Evolutionary conservation across 192 early-diverging fungal genomes (phyloP), one percentile per base, ranked within the genome.

Genomic region (Coemansia sp.): DNA sequence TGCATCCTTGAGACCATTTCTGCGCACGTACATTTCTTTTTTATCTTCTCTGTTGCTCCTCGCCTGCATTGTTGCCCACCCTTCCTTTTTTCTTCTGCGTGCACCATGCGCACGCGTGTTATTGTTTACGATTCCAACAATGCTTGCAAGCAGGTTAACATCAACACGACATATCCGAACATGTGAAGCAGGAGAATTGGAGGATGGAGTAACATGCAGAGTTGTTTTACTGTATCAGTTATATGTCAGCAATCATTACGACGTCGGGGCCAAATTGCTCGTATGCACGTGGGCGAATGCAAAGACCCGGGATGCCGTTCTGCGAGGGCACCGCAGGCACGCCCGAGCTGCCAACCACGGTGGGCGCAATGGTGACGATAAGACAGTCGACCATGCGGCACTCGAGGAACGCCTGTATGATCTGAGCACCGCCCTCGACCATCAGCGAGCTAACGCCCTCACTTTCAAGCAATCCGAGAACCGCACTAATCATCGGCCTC

Each of bases 381-480:
- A 73, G 46, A 12, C 27, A 30, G 15, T 66, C 53, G 27, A 53
- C 48, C 19, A 64, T 34, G 3, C 33, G 39, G 24, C 52, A 64
- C 30, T 48, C 57, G 57, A 93, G 51, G 57, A 88, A 88, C 7
- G 82, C 67, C 7, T 83, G 71, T 43, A 95, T 93, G 6, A 95
- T 71, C 22, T 64, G 66, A 0, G 90, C 86, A 19, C 93, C 93
- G 33, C 93, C 93, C 82, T 96, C 93, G 11, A 96, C 87, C 93
- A 96, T 96, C 30, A 96, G 50, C 4, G 67, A 53, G 9, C 55
- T 37, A 18, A 91, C 82, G 21, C 81, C 69, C 40, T 63, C 22
- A 9, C 8, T 42, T 24, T 37, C 42, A 27, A 84, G 42, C 38
- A 48, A 27, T 9, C 30, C 24, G 0, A 81, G 45, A 1, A 78